Evolutionary conservation across 2,329 filamentous ascomycete species (phyloP).

Genomic region (Claviceps purpurea): DNA sequence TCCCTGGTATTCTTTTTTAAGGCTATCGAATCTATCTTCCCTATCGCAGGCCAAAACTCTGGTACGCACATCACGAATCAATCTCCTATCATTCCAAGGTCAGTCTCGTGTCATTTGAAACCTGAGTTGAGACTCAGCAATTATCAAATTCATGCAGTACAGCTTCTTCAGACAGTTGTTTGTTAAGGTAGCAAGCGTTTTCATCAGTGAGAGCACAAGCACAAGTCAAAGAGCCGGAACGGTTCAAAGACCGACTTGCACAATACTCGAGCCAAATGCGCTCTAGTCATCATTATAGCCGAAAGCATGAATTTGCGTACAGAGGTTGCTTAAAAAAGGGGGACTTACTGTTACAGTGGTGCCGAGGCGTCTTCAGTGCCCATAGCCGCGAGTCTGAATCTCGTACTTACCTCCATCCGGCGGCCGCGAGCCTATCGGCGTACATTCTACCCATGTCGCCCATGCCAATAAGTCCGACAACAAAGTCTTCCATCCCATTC

Average conservation of each 20-base stretch:
- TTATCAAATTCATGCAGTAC: not conserved
- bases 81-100: constrained; percentile 7
- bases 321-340: no score
- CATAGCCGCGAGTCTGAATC: not conserved
- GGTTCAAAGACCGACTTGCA: constrained; percentile 46
- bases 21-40: constrained; percentile 71
- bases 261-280: constrained; percentile 99
- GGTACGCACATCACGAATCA: constrained; percentile 14
- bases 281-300: constrained; percentile 92
- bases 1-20: constrained; percentile 70
- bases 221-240: constrained; percentile 59
- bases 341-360: not conserved
- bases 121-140: not conserved
- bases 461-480: constrained; percentile 94
- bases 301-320: constrained; percentile 1
- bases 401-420: constrained; percentile 76
- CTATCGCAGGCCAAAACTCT: constrained; percentile 93
- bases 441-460: constrained; percentile 99
- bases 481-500: constrained; percentile 50
- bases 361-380: not conserved
- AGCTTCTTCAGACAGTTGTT: constrained; percentile 66
- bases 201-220: constrained; percentile 84
- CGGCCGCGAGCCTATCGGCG: constrained; percentile 70
- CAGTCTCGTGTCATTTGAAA: not conserved
- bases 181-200: constrained; percentile 92